phyloP scores from a whole-genome alignment of 148 eudicot species.

The Camellia lanceoleosa region DNA sequence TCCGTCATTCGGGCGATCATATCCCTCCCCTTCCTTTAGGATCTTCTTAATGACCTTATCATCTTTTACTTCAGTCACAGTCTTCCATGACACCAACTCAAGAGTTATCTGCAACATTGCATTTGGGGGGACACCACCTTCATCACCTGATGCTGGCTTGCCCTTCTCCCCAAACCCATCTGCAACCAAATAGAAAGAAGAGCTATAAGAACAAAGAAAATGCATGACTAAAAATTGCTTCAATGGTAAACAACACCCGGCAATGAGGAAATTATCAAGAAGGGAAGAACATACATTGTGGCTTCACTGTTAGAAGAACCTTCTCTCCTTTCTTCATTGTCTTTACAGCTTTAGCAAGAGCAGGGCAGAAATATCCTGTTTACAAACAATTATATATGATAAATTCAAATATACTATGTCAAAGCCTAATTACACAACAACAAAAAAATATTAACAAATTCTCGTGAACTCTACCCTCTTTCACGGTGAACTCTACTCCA shows the following conservation, averaged over 20 bases:
- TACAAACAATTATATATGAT: background rate
- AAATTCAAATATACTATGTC: background rate
- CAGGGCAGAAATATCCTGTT: constrained; percentile 91
- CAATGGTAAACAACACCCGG: background rate
- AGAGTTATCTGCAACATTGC: constrained; percentile 63
- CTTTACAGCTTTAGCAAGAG: constrained; percentile 80
- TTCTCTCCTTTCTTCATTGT: constrained; percentile 99
- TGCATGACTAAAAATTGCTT: background rate
- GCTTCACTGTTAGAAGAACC: constrained; percentile 74
- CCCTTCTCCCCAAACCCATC: constrained; percentile 98
- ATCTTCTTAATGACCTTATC: constrained; percentile 90
- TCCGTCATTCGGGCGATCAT: constrained; percentile 82
- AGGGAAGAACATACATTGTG: constrained; percentile 58
- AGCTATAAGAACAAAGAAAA: background rate
- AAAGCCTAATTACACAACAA: background rate
- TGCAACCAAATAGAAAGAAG: constrained; percentile 23
- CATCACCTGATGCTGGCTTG: constrained; percentile 69
- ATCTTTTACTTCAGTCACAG: constrained; percentile 67
- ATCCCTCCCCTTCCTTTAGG: constrained; percentile 91
- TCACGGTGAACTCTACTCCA: constrained; percentile 75
- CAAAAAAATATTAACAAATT: background rate
- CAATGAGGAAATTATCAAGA: background rate
- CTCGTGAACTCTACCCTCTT: constrained; percentile 44
- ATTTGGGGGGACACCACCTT: constrained; percentile 81
- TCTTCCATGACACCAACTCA: constrained; percentile 85